Evolutionary conservation across 441 rosid genomes (phyloP).

Genomic region (Rhodomyrtus psidioides): DNA sequence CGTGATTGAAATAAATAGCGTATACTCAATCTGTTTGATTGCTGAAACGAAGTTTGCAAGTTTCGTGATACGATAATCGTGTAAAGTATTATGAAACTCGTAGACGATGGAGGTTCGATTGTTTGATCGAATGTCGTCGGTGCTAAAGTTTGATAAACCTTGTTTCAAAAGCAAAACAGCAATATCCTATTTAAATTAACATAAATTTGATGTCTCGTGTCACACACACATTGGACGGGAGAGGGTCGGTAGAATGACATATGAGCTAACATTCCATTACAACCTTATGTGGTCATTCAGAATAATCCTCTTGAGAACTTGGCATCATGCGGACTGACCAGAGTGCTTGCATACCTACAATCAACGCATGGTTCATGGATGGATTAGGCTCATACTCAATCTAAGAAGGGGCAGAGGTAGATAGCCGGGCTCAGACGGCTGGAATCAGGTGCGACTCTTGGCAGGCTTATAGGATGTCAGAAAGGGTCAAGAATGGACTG

Average conservation of each 20-base stretch:
- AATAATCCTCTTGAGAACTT: not conserved
- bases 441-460: accelerated
- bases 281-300: not conserved
- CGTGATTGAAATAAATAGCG: not conserved
- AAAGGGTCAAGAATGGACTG: no score
- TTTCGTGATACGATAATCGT: accelerated
- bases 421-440: not conserved
- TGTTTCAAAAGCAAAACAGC: not conserved
- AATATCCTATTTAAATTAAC: not conserved
- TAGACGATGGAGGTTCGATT: not conserved
- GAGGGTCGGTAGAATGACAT: no score
- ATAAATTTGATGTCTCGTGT: not conserved
- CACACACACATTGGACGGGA: not conserved
- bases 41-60: accelerated
- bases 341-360: accelerated
- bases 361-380: no score
- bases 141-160: not conserved
- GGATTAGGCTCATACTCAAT: not conserved
- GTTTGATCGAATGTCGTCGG: not conserved
- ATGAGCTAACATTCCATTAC: not conserved
- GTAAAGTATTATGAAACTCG: not conserved
- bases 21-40: not conserved
- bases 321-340: accelerated
- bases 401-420: not conserved
- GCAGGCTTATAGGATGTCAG: not conserved